Conservation (phyloP, 2,329 filamentous ascomycete genomes). For the Diplocarpon mali region DNA sequence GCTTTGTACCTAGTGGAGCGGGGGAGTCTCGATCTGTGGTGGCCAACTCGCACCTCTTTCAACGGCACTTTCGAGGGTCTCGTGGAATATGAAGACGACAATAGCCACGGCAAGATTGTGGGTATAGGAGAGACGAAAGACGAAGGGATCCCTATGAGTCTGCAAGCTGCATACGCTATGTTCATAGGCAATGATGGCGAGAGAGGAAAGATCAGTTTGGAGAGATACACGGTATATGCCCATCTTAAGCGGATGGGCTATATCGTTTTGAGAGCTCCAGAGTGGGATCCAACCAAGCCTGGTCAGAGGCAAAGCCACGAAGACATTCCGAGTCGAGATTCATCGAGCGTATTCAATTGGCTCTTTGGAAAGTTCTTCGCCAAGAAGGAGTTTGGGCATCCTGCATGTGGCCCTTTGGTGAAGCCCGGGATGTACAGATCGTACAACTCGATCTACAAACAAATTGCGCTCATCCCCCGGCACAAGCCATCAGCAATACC, state of each 20-base stretch:
- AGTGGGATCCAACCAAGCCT: constrained; percentile 30
- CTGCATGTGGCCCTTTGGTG: constrained; percentile 44
- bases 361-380: constrained; percentile 25
- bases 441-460: constrained; percentile 62
- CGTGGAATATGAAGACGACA: constrained; percentile 29
- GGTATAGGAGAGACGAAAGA: constrained; percentile 39
- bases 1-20: constrained; percentile 81
- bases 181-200: constrained; percentile 63
- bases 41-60: constrained; percentile 49
- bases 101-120: constrained; percentile 9
- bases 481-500: constrained; percentile 45
- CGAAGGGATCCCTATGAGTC: constrained; percentile 68
- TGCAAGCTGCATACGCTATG: constrained; percentile 82
- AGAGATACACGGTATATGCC: constrained; percentile 80
- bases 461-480: constrained; percentile 61
- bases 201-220: constrained; percentile 51
- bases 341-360: constrained; percentile 22
- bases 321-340: constrained; percentile 6
- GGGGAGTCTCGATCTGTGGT: constrained; percentile 78
- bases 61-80: constrained; percentile 28
- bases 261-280: constrained; percentile 61
- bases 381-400: constrained; percentile 14
- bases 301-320: constrained; percentile 8
- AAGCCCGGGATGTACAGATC: constrained; percentile 53
- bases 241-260: constrained; percentile 77